Evolutionary conservation across 2,329 filamentous ascomycete species (phyloP), one percentile per base, ranked within the genome.

Genomic region (Peltaster fructicola): DNA sequence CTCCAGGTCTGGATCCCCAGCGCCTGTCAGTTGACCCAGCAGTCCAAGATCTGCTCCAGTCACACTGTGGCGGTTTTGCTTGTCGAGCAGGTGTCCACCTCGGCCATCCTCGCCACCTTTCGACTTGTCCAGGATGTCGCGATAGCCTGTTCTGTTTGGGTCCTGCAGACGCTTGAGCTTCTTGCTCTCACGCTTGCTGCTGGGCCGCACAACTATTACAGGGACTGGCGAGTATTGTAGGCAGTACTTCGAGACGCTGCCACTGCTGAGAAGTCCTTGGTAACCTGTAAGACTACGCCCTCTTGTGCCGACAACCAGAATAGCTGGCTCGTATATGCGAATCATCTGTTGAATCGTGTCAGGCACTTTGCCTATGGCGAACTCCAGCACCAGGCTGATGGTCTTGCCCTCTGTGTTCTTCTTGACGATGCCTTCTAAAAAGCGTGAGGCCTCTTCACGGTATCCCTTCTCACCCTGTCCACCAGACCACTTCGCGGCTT

Each of bases 231-330:
- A 91, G 48, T 91, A 84, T 46, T 93, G 84, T 8, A 92, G 63
- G 43, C 84, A 92, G 53, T 92, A 93, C 47, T 92, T 92, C 14
- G 80, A 90, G 21, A 92, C 84, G 0, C 78, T 88, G 35, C 81
- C 88, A 14, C 33, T 38, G 23, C 79, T 80, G 20, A 92, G 66
- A 15, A 92, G 59, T 23, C 80, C 79, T 46, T 91, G 82, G 29
- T 92, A 73, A 14, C 82, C 81, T 16, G 80, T 80, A 2, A 91
- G 61, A 17, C 76, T 85, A 27, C 81, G 68, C 22, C 84, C 84
- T 39, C 77, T 69, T 1, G 84, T 92, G 20, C 84, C 84, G 9
- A 93, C 84, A 14, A 93, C 75, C 12, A 93, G 65, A 56, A 91
- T 84, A 3, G 79, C 80, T 3, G 84, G 84, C 44, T 91, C 78